Percentiles rank a stretch among this genome's conserved stretches.
Conservation (phyloP, 345 rosid species). For the Eucalyptus regnans region DNA sequence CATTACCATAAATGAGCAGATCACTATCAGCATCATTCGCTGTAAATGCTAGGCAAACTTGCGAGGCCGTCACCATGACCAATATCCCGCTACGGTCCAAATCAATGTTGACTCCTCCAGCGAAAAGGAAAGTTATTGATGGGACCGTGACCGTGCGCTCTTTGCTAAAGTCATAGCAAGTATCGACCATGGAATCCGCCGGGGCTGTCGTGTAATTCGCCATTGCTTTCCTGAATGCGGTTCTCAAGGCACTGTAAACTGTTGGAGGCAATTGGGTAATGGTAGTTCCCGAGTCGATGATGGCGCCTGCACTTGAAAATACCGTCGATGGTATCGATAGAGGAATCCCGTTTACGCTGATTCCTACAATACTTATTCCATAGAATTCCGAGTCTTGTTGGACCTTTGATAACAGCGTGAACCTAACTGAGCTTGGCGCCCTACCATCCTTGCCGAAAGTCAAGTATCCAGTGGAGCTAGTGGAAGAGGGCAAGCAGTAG, state of each 20-base stretch:
- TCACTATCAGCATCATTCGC: background rate
- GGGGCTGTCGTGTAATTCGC: background rate
- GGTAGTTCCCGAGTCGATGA: conserved; percentile 17
- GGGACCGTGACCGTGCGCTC: background rate
- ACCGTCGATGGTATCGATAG: background rate
- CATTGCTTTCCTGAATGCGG: conserved; percentile 2
- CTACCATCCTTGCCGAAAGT: background rate
- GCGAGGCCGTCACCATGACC: background rate
- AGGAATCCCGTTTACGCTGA: background rate
- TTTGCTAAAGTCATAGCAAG: conserved; percentile 12
- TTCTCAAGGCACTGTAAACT: background rate
- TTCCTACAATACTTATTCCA: conserved; percentile 2
- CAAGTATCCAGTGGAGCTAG: conserved; percentile 7
- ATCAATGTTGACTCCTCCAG: background rate
- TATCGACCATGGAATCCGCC: background rate
- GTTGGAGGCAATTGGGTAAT: conserved; percentile 14
- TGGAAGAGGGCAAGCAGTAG: conserved; percentile 13
- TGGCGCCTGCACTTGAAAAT: background rate
- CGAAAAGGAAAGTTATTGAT: background rate
- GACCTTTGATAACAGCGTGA: conserved; percentile 4
- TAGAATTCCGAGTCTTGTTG: background rate
- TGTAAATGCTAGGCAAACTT: conserved; percentile 4
- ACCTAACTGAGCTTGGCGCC: background rate
- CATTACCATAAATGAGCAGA: background rate
- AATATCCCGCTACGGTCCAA: background rate